Percentiles rank a stretch among this genome's conserved stretches.
Conservation (phyloP, 148 eudicot species). For the Polygonum maritimum region DNA sequence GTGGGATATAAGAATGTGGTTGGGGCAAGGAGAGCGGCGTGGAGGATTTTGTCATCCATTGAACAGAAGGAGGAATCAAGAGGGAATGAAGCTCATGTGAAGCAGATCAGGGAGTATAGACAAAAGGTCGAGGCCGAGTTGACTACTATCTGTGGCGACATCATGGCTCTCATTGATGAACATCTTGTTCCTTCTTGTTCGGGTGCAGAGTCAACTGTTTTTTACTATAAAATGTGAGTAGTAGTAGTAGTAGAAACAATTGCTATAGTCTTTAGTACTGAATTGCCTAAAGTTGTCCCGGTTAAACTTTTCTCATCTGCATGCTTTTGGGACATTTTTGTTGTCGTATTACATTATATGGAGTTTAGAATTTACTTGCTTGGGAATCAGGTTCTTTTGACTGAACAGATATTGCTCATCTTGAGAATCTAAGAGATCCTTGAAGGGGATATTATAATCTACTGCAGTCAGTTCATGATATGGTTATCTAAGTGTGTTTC, state of each 20-base stretch:
- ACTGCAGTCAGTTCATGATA: not conserved
- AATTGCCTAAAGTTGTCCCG: not conserved
- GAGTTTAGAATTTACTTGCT: not conserved
- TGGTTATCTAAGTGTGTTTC: not conserved
- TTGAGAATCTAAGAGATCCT: not conserved
- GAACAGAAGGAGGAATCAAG: conserved; percentile 31
- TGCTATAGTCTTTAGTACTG: not conserved
- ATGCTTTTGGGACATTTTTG: not conserved
- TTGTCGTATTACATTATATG: not conserved
- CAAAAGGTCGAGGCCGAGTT: conserved; percentile 29
- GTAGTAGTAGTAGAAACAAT: not conserved
- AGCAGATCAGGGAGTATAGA: conserved; percentile 31
- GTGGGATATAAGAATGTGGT: conserved; percentile 36
- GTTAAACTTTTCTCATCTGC: not conserved
- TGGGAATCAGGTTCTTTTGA: not conserved
- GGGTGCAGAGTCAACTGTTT: conserved; percentile 33
- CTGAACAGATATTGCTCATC: not conserved
- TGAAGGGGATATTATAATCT: not conserved
- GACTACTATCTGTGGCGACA: conserved; percentile 22
- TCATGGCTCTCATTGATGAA: conserved; percentile 29
- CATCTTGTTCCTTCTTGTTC: conserved; percentile 33
- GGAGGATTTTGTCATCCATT: conserved; percentile 33
- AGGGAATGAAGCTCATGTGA: conserved; percentile 27
- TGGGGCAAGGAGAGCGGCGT: conserved; percentile 29
- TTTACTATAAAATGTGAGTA: conserved; percentile 27